Evolutionary conservation across 2,329 filamentous ascomycete genomes (phyloP).

Genomic region (Calonectria ilicicola): DNA sequence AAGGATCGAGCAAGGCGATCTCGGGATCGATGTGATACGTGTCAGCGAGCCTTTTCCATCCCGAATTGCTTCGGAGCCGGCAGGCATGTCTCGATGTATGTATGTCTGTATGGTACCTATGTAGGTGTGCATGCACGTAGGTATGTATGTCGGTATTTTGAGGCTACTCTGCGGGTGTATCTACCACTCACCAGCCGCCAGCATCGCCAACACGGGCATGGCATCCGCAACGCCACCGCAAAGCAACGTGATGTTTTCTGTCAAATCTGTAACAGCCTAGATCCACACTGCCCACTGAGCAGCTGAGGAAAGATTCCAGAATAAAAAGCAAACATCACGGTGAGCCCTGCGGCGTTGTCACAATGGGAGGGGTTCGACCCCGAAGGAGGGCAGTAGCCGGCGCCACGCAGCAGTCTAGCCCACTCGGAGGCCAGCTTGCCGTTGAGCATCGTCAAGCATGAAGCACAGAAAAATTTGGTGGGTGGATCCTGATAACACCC

Average conservation of each 20-base stretch:
- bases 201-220: not conserved
- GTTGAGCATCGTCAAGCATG: conserved; percentile 3
- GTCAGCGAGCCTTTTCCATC: not conserved
- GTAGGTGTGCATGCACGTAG: not conserved
- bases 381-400: conserved; percentile 18
- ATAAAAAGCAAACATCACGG: conserved; percentile 38
- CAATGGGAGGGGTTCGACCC: not conserved
- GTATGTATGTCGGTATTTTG: conserved; percentile 1
- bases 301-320: conserved; percentile 36
- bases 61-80: not conserved
- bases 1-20: conserved; percentile 1
- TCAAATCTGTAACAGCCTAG: conserved; percentile 22
- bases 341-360: conserved; percentile 3
- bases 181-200: not conserved
- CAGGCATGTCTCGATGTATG: not conserved
- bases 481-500: not conserved
- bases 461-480: not conserved
- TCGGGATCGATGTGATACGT: conserved; percentile 5
- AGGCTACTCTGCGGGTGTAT: not conserved
- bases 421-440: not conserved
- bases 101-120: not conserved
- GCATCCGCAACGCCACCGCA: conserved; percentile 22
- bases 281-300: conserved; percentile 24
- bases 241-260: not conserved
- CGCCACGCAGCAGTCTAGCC: conserved; percentile 13